Base-by-base conservation (phyloP, 1,284 basidiomycete species). In the Ustilago crameri region DNA sequence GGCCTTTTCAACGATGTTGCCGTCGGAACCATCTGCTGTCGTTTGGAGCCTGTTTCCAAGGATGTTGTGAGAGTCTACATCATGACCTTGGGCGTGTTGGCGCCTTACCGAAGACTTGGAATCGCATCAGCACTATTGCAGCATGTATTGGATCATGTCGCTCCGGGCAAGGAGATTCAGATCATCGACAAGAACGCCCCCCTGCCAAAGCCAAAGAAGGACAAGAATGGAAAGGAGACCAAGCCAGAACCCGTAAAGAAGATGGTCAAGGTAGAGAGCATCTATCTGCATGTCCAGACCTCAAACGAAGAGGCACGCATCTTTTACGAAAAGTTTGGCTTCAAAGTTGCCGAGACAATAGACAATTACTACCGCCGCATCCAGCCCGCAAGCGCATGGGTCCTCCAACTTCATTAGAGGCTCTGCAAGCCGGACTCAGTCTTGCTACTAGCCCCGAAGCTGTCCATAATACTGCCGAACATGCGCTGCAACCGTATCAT, bases 1-100 rank as follows among this genome's bases (percentile, higher is more conserved):
- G 81, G 81, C 24, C 79, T 82, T 35, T 85, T 84, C 78, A 84
- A 85, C 56, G 84, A 85, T 51, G 74, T 85, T 17, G 79, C 84
- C 12, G 84, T 84, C 18, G 84, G 81, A 17, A 79, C 80, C 53
- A 64, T 85, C 43, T 79, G 82, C 43, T 83, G 79, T 51, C 76
- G 83, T 9, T 57, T 84, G 32, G 84, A 85, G 54, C 67, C 44
- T 9, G 63, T 65, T 30, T 71, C 64, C 15, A 56, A 52, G 15
- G 52, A 64, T 20, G 54, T 43, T 2, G 80, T 77, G 18, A 78
- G 76, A 18, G 75, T 85, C 23, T 84, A 85, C 73, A 78, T 85
- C 54, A 84, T 84, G 84, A 84, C 83, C 3, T 75, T 85, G n/a
- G 84, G 84, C 18, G 83, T 84, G 3, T 73, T 85, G 5, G 76